These are phyloP conservation scores for Ceratopteris richardii DNA, from an alignment of 75 land plant genomes.

Conservation along the genomic window DNA sequence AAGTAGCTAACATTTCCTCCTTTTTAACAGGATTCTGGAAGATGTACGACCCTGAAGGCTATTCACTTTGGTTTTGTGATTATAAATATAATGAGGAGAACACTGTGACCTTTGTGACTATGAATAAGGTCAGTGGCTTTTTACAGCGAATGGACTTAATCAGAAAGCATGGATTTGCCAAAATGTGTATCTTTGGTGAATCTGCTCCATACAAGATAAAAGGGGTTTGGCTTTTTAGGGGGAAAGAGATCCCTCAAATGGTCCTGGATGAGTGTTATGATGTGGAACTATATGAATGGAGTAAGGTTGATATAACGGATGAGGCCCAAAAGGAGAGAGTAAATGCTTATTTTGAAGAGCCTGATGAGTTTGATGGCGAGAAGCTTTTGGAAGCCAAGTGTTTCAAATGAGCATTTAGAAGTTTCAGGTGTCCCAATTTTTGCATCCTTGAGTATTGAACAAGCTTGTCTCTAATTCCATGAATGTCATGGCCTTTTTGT, in stretches of 20 bases:
- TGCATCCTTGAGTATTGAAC: no score
- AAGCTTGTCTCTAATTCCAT: no score
- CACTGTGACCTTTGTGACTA: constrained; percentile 77
- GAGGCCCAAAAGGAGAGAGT: constrained; percentile 83
- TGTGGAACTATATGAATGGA: constrained; percentile 89
- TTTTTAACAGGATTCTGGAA: constrained; percentile 80
- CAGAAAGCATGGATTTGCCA: constrained; percentile 93
- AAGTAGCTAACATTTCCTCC: no score
- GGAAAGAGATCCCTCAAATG: constrained; percentile 71
- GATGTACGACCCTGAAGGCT: constrained; percentile 98
- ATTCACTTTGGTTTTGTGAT: constrained; percentile 96
- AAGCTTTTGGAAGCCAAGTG: constrained; percentile 87
- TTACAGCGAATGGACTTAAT: constrained; percentile 89
- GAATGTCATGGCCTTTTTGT: no score
- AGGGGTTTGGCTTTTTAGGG: constrained; percentile 97
- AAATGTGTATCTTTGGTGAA: constrained; percentile 85
- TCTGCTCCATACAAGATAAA: constrained; percentile 76
- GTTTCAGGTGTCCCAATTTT: not conserved
- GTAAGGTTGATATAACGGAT: constrained; percentile 68
- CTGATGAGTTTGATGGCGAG: constrained; percentile 80
- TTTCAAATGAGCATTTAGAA: constrained; percentile 63
- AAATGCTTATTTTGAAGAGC: constrained; percentile 87
- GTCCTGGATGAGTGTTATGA: constrained; percentile 84
- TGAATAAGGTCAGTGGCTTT: constrained; percentile 94
- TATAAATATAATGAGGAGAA: constrained; percentile 97